Conservation (phyloP, 2,329 filamentous ascomycete genomes). For the Fusarium udum region DNA sequence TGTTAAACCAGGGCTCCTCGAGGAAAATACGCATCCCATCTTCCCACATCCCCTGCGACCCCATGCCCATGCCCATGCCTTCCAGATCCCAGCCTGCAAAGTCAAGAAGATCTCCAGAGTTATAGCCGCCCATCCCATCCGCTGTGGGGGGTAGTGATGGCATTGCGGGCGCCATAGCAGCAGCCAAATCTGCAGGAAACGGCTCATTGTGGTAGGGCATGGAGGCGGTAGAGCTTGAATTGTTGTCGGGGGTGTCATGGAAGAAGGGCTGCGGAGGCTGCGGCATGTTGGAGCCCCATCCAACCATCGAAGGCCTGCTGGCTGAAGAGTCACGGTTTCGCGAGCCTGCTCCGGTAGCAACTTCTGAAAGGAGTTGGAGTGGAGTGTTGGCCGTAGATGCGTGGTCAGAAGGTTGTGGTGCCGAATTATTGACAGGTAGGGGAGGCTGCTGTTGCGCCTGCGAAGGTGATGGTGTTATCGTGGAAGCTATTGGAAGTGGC, state of each 20-base stretch:
- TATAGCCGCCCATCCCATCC: conserved; percentile 20
- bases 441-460: conserved; percentile 23
- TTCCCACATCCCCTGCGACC: conserved; percentile 44
- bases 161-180: conserved; percentile 42
- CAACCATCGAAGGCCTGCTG: conserved; percentile 31
- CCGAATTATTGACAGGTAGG: conserved; percentile 13
- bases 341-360: conserved; percentile 55
- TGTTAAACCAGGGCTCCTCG: conserved; percentile 53
- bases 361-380: conserved; percentile 65
- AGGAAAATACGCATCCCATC: conserved; percentile 50
- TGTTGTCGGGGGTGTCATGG: conserved; percentile 44
- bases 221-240: conserved; percentile 3
- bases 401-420: conserved; percentile 26
- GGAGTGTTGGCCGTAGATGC: conserved; percentile 58
- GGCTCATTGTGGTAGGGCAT: conserved; percentile 26
- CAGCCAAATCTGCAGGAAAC: conserved; percentile 36
- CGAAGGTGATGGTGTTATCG: conserved; percentile 23
- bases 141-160: conserved; percentile 21
- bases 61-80: conserved; percentile 42
- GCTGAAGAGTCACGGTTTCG: conserved; percentile 18
- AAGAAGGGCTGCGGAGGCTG: conserved; percentile 50
- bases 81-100: conserved; percentile 46
- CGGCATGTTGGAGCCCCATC: conserved; percentile 34
- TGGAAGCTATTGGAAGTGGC: conserved; percentile 4
- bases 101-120: conserved; percentile 30